Evolutionary conservation across 345 rosid species (phyloP).

Genomic region (Salix koriyanagi): DNA sequence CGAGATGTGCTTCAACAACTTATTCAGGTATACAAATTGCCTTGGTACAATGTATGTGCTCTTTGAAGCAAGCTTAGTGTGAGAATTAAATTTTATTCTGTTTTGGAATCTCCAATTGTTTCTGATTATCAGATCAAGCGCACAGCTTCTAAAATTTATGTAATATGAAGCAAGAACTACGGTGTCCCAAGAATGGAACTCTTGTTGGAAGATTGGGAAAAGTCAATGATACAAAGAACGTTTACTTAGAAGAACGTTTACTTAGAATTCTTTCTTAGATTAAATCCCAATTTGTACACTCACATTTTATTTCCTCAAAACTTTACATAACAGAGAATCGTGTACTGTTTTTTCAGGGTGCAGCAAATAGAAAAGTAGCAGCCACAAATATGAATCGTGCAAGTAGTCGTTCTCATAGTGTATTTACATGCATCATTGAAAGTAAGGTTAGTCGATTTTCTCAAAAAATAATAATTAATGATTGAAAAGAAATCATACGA

Average conservation of each 20-base stretch:
- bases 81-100: neutral
- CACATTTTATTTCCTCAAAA: neutral
- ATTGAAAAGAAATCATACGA: neutral
- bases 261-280: neutral
- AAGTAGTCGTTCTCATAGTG: conserved; percentile 99
- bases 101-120: neutral
- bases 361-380: conserved; percentile 95
- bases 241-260: neutral
- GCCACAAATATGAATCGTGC: conserved; percentile 97
- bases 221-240: neutral
- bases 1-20: conserved; percentile 90
- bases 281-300: neutral
- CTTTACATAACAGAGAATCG: neutral
- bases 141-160: neutral
- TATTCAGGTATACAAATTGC: conserved; percentile 48
- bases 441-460: conserved; percentile 56
- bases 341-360: conserved; percentile 53
- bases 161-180: neutral
- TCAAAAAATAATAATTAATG: no score
- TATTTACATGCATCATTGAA: conserved; percentile 89
- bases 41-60: neutral
- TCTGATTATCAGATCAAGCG: neutral
- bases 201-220: neutral
- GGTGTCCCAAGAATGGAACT: neutral
- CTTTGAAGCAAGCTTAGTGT: neutral